A percentile compares a stretch with the other conserved stretches of the same genome.
Evolutionary conservation across 495 filamentous ascomycete genomes (phyloP).

Genomic region (Bombardia bombarda): DNA sequence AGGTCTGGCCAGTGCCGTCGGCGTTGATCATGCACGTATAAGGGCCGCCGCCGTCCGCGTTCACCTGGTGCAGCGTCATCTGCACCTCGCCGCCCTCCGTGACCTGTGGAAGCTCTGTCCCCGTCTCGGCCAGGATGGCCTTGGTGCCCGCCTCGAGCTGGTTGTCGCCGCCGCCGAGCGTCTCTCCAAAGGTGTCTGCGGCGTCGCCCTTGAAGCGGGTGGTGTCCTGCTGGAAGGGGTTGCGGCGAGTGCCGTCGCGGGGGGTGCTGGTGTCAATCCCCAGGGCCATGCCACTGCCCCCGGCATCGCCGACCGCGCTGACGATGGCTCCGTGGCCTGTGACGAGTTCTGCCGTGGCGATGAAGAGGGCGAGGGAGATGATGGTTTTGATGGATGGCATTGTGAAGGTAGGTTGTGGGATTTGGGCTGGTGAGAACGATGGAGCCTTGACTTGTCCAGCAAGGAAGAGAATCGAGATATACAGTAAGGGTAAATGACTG

Average conservation of each 20-base stretch:
- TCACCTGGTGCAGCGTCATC: slow-evolving; percentile 49
- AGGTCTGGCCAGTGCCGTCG: slow-evolving; percentile 37
- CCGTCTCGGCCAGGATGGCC: slow-evolving; percentile 38
- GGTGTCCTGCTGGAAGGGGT: slow-evolving; percentile 45
- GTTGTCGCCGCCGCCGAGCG: slow-evolving; percentile 35
- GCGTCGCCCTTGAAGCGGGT: slow-evolving; percentile 40
- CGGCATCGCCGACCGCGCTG: slow-evolving; percentile 37
- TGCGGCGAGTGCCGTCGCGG: slow-evolving; percentile 42
- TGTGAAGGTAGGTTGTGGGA: slow-evolving; percentile 5
- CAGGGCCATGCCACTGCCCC: slow-evolving; percentile 39
- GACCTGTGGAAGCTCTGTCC: slow-evolving; percentile 39
- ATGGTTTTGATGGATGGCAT: slow-evolving; percentile 26
- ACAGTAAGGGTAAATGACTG: neutral
- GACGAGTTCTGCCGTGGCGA: slow-evolving; percentile 26
- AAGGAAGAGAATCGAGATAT: slow-evolving; percentile 10
- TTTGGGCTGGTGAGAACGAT: slow-evolving; percentile 1
- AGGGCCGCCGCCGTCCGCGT: slow-evolving; percentile 40
- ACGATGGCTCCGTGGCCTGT: slow-evolving; percentile 44
- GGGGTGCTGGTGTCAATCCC: slow-evolving; percentile 42
- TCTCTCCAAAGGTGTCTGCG: slow-evolving; percentile 38
- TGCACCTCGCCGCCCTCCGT: slow-evolving; percentile 35
- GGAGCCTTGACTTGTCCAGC: slow-evolving; percentile 21
- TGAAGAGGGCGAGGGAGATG: slow-evolving; percentile 20
- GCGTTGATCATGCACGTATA: slow-evolving; percentile 43
- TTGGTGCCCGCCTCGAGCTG: slow-evolving; percentile 38